Conservation (phyloP, 1,139 yeast genomes). For the Schwanniomyces etchellsii region DNA sequence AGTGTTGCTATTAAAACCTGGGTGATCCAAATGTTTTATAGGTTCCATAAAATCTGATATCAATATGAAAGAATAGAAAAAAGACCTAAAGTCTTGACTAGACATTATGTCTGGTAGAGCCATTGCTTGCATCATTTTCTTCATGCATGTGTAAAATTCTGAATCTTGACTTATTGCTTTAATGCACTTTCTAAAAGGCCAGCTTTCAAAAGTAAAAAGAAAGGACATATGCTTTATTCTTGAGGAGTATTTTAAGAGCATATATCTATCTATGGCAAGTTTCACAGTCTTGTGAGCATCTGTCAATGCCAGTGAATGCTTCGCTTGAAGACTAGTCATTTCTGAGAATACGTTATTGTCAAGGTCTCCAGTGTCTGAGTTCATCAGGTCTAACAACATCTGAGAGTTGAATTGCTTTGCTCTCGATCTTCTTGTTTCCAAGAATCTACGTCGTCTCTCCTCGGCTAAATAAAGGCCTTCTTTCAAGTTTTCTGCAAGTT, state of each 20-base stretch:
- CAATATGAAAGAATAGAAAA: conserved; percentile 21
- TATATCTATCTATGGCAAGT: too few relatives aligned
- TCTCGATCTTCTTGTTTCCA: conserved; percentile 11
- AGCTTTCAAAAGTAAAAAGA: too few relatives aligned
- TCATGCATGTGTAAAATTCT: conserved; percentile 7
- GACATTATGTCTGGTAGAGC: conserved; percentile 9
- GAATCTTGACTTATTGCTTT: conserved; percentile 6
- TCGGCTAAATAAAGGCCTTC: conserved; percentile 11
- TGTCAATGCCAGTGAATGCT: too few relatives aligned
- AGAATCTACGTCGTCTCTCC: conserved; percentile 12
- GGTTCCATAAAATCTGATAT: conserved; percentile 19
- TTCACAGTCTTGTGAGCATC: too few relatives aligned
- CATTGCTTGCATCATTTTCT: conserved; percentile 8
- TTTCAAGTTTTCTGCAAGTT: conserved; percentile 6
- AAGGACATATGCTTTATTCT: too few relatives aligned
- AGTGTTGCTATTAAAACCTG: conserved; percentile 23
- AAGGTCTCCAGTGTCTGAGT: too few relatives aligned
- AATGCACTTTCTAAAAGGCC: too few relatives aligned
- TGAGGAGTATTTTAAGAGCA: too few relatives aligned
- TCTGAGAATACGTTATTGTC: too few relatives aligned
- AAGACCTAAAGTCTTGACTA: conserved; percentile 9
- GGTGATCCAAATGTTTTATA: conserved; percentile 12
- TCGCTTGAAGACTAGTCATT: too few relatives aligned
- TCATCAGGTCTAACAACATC: too few relatives aligned
- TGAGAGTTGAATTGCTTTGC: conserved; percentile 8